A percentile compares a stretch with the other conserved stretches of the same genome.
Evolutionary conservation across 1,139 yeast genomes (phyloP).

Genomic region (Saccharomycopsis hybrid): DNA sequence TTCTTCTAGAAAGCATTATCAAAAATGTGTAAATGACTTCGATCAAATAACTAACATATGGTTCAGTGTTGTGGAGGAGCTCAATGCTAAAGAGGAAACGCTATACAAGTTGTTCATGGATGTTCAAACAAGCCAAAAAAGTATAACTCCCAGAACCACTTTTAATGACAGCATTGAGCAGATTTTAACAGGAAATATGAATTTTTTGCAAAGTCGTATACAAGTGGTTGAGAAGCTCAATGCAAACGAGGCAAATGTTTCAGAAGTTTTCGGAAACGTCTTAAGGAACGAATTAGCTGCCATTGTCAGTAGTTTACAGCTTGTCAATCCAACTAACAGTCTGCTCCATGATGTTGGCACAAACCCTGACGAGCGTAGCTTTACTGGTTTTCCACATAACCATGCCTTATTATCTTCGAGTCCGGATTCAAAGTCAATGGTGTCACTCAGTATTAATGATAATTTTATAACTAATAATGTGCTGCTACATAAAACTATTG

Average conservation of each 20-base stretch:
- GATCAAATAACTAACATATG: constrained; percentile 4
- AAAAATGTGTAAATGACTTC: constrained; percentile 2
- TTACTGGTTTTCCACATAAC: no score
- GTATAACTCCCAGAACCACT: no score
- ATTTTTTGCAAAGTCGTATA: neutral
- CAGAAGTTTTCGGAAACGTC: constrained; percentile 8
- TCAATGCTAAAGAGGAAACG: neutral
- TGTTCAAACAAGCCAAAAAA: no score
- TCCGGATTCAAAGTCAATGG: neutral
- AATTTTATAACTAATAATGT: neutral
- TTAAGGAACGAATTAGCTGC: constrained; percentile 16
- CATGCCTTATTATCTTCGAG: neutral
- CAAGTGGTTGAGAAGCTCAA: neutral
- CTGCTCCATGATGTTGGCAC: neutral
- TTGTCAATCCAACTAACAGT: constrained; percentile 4
- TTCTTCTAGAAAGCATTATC: constrained; percentile 4
- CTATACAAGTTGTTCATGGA: neutral
- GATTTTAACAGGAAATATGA: neutral
- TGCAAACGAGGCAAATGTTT: neutral
- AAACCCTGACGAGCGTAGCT: neutral
- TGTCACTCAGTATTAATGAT: constrained; percentile 5
- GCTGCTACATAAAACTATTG: neutral
- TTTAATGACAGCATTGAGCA: neutral
- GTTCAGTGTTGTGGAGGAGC: constrained; percentile 5
- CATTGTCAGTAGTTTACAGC: constrained; percentile 1